Evolutionary conservation across 352 stramenopile species (phyloP).

Genomic region (Pythium angustatum): DNA sequence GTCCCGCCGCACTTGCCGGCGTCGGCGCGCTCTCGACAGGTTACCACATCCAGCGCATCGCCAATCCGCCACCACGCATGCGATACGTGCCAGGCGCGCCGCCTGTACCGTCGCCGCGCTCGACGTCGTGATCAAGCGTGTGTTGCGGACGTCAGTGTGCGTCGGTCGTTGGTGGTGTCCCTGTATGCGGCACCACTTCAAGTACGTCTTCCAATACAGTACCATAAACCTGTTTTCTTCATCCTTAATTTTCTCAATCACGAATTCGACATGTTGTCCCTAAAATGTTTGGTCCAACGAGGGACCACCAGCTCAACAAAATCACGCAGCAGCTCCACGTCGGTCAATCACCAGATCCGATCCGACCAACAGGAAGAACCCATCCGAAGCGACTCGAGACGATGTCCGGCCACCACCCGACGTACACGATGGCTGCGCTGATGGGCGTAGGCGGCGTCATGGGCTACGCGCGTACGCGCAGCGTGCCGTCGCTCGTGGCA

Average conservation of each 20-base stretch:
- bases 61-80: constrained; percentile 53
- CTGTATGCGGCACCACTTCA: too few relatives aligned
- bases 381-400: constrained; percentile 1
- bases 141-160: not conserved
- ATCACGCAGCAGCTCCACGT: not conserved
- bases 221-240: too few relatives aligned
- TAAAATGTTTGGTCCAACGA: too few relatives aligned
- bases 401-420: constrained; percentile 76
- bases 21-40: constrained; percentile 52
- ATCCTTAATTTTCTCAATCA: too few relatives aligned
- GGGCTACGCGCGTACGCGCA: constrained; percentile 83
- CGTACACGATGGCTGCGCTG: constrained; percentile 81
- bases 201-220: too few relatives aligned
- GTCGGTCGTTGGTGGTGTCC: too few relatives aligned
- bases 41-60: constrained; percentile 76
- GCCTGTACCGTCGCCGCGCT: constrained; percentile 27
- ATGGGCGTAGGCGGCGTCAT: constrained; percentile 66
- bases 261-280: too few relatives aligned
- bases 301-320: not conserved
- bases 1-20: constrained; percentile 47
- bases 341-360: not conserved
- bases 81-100: constrained; percentile 55
- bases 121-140: not conserved
- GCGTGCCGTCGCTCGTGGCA: constrained; percentile 77
- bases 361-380: not conserved